A percentile compares a stretch with the other conserved stretches of the same genome.
Conservation (phyloP, 2,329 filamentous ascomycete species). For the Alternaria novae-zelandiae region DNA sequence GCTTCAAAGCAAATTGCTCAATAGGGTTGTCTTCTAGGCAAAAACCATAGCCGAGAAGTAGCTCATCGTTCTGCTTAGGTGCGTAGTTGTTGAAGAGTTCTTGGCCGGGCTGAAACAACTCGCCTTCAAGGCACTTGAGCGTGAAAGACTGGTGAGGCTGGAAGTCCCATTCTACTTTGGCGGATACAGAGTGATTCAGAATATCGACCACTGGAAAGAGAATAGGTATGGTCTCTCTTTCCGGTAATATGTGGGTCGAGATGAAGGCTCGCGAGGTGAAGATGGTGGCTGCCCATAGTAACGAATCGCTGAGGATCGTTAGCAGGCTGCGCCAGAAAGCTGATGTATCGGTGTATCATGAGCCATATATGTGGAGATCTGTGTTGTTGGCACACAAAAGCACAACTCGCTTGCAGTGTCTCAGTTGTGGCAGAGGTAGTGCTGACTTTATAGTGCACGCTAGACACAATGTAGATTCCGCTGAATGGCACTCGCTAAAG, state of each 20-base stretch:
- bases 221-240: constrained; percentile 43
- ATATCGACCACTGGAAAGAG: constrained; percentile 60
- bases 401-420: background rate
- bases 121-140: constrained; percentile 47
- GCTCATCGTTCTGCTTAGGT: constrained; percentile 60
- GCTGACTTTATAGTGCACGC: background rate
- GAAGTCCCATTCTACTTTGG: constrained; percentile 57
- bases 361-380: background rate
- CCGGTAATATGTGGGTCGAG: constrained; percentile 46
- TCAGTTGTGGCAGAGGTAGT: background rate
- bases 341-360: background rate
- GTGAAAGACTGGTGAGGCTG: constrained; percentile 42
- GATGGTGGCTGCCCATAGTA: constrained; percentile 59
- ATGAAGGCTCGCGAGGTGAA: constrained; percentile 60
- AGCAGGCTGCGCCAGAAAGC: constrained; percentile 14
- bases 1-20: constrained; percentile 54
- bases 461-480: background rate
- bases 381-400: background rate
- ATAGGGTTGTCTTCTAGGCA: constrained; percentile 55
- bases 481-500: background rate
- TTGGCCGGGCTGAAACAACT: constrained; percentile 43
- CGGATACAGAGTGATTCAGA: constrained; percentile 55
- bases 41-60: constrained; percentile 62
- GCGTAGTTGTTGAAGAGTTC: constrained; percentile 63
- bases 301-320: constrained; percentile 51